These are phyloP conservation scores for Scheffersomyces cryptocercus DNA, from an alignment of 1,139 yeast species.

Conservation along the genomic window DNA sequence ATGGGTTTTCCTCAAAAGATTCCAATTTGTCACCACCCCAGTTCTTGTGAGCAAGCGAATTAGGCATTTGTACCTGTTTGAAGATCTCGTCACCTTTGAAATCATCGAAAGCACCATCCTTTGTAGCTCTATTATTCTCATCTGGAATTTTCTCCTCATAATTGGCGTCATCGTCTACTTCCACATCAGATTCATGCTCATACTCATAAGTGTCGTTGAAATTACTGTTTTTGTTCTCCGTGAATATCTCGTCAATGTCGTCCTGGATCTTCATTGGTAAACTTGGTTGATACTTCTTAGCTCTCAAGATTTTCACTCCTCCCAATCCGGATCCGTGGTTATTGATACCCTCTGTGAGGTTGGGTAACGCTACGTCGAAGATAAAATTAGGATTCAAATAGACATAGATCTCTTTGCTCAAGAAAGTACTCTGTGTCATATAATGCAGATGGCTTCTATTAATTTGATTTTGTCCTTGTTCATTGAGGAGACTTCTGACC, in stretches of 20 bases:
- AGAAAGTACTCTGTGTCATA: slow-evolving; percentile 44
- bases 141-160: slow-evolving; percentile 8
- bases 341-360: slow-evolving; percentile 56
- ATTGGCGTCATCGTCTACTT: slow-evolving; percentile 15
- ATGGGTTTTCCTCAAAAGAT: slow-evolving; percentile 43
- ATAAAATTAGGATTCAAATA: slow-evolving; percentile 51
- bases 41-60: slow-evolving; percentile 51
- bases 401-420: slow-evolving; percentile 42
- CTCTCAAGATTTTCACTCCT: slow-evolving; percentile 46
- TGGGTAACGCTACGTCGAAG: slow-evolving; percentile 59
- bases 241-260: slow-evolving; percentile 57
- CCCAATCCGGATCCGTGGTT: slow-evolving; percentile 65
- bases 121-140: background rate
- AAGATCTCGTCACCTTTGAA: slow-evolving; percentile 52
- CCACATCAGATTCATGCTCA: slow-evolving; percentile 23
- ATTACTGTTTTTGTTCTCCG: slow-evolving; percentile 30
- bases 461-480: slow-evolving; percentile 43
- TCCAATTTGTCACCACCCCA: slow-evolving; percentile 38
- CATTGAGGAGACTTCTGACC: slow-evolving; percentile 33
- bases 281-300: slow-evolving; percentile 60
- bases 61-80: slow-evolving; percentile 51
- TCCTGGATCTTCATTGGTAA: slow-evolving; percentile 62
- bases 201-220: slow-evolving; percentile 39
- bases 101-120: slow-evolving; percentile 3
- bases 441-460: slow-evolving; percentile 35